Percentiles rank a stretch among this genome's conserved stretches.
Evolutionary conservation across 179 eudicot species (phyloP).

Genomic region (Beta corolliflora): DNA sequence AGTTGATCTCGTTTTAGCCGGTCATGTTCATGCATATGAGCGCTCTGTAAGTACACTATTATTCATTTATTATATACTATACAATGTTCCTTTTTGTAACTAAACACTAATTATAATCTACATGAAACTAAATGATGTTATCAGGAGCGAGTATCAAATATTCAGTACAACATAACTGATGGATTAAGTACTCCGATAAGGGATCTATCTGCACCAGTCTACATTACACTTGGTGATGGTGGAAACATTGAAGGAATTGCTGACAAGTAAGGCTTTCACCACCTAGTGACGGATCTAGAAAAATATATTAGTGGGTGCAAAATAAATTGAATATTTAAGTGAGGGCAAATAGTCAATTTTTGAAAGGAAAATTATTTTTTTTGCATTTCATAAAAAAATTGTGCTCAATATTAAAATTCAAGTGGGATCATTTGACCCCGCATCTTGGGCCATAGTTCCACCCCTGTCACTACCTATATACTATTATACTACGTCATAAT

Average conservation of each 20-base stretch:
- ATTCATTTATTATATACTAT: too few relatives aligned
- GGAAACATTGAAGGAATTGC: constrained; percentile 66
- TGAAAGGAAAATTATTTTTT: too few relatives aligned
- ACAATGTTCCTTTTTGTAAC: too few relatives aligned
- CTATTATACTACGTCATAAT: not conserved
- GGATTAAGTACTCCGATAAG: constrained; percentile 46
- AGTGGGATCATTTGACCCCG: not conserved
- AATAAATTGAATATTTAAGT: too few relatives aligned
- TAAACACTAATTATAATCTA: too few relatives aligned
- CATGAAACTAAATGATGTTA: too few relatives aligned
- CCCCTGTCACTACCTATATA: too few relatives aligned
- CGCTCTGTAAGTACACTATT: constrained; percentile 46
- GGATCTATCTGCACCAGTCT: constrained; percentile 52
- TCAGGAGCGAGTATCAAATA: constrained; percentile 56
- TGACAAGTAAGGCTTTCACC: constrained; percentile 24
- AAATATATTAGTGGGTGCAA: too few relatives aligned
- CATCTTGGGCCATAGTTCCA: too few relatives aligned
- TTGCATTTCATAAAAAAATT: too few relatives aligned
- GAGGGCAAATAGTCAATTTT: too few relatives aligned
- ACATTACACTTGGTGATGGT: constrained; percentile 61
- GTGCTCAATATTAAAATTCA: not conserved
- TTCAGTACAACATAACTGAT: constrained; percentile 51
- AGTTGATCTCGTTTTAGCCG: constrained; percentile 57
- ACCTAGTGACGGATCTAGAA: too few relatives aligned
- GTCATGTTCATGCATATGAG: constrained; percentile 68